These are phyloP conservation scores for Teunomyces barrocoloradensis DNA, from an alignment of 805 yeast species.

Conservation along the genomic window DNA sequence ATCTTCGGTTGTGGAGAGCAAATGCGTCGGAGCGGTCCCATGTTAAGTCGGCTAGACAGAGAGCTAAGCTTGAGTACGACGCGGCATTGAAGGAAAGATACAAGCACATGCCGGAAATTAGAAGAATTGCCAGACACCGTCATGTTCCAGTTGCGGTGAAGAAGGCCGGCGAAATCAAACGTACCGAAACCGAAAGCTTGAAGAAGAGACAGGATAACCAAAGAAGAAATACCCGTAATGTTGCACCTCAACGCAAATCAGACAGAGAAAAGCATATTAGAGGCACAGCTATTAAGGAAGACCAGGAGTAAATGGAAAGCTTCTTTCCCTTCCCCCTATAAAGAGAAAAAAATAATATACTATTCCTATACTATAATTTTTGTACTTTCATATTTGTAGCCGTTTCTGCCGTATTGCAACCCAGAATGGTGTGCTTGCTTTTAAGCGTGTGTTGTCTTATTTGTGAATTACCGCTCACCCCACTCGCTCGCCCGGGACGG, in stretches of 20 bases:
- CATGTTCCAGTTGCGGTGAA: constrained; percentile 86
- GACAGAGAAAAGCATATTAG: constrained; percentile 88
- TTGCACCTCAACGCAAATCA: constrained; percentile 53
- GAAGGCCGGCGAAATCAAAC: constrained; percentile 85
- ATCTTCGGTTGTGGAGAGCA: constrained; percentile 90
- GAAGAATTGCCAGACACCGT: constrained; percentile 85
- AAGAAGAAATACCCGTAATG: constrained; percentile 71
- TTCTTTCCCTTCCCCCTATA: not conserved
- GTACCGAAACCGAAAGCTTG: constrained; percentile 65
- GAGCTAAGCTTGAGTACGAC: constrained; percentile 85
- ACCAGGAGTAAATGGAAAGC: constrained; percentile 1
- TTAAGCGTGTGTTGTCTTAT: not conserved
- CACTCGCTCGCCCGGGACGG: not conserved
- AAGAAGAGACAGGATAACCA: constrained; percentile 82
- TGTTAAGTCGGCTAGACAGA: constrained; percentile 75
- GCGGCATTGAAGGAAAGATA: constrained; percentile 87
- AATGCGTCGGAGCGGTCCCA: constrained; percentile 80
- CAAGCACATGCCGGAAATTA: constrained; percentile 95
- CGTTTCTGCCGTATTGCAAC: not conserved
- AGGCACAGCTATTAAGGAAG: constrained; percentile 67
- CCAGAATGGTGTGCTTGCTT: not conserved
- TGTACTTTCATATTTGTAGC: not conserved
- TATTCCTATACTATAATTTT: not conserved
- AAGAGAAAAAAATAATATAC: not conserved
- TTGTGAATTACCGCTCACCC: not conserved